These are phyloP conservation scores for Naegleria gruberi DNA, from an alignment of 208 protist species.

Conservation along the genomic window DNA sequence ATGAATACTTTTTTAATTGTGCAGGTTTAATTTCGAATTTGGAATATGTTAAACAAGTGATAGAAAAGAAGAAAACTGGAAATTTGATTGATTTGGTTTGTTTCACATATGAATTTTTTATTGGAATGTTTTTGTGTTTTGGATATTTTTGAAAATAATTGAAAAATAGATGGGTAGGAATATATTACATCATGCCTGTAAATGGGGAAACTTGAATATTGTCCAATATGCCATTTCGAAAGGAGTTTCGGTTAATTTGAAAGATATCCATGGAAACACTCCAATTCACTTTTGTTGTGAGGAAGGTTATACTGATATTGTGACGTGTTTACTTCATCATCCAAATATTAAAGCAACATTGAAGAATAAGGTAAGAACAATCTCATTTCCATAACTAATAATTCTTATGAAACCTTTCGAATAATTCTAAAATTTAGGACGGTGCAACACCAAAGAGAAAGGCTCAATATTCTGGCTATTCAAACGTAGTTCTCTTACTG, in stretches of 20 bases:
- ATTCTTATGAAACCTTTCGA: too few species aligned
- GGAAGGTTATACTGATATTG: background rate
- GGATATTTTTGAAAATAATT: too few species aligned
- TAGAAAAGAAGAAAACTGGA: too few species aligned
- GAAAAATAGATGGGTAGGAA: too few species aligned
- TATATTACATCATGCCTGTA: background rate
- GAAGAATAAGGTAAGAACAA: background rate
- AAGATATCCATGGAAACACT: background rate
- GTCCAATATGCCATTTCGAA: background rate
- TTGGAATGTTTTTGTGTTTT: too few species aligned
- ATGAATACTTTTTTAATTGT: too few species aligned
- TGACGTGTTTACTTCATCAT: background rate
- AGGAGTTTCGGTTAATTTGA: background rate
- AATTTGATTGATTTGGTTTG: too few species aligned
- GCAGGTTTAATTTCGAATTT: too few species aligned
- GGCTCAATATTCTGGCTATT: background rate
- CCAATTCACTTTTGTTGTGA: background rate
- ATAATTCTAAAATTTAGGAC: too few species aligned
- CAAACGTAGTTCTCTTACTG: background rate
- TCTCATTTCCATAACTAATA: too few species aligned
- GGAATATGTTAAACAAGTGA: too few species aligned
- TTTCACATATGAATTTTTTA: too few species aligned
- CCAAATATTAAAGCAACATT: background rate
- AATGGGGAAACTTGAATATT: background rate
- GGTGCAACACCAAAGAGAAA: background rate